A percentile compares a stretch with the other conserved stretches of the same genome.
These are phyloP conservation scores for Furcasterigmium furcatum DNA, from an alignment of 2,329 filamentous ascomycete species.

Conservation along the genomic window DNA sequence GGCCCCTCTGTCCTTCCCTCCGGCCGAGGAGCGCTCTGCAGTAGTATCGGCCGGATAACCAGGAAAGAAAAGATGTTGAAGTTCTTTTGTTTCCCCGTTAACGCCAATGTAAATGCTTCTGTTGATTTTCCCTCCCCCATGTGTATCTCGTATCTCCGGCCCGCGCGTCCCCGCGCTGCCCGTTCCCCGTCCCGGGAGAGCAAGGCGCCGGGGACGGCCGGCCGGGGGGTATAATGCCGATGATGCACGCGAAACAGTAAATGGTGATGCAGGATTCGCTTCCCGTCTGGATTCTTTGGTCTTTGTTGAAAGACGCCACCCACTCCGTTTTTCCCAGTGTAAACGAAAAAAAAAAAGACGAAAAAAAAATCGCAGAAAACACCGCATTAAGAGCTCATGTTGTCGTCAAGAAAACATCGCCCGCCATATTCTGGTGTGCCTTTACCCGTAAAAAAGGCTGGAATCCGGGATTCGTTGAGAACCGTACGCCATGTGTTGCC, in stretches of 20 bases:
- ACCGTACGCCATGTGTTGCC: conserved; percentile 15
- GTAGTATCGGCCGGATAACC: conserved; percentile 33
- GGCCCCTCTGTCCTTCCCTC: neutral
- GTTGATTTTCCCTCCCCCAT: conserved; percentile 10
- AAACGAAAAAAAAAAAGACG: conserved; percentile 7
- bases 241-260: conserved; percentile 11
- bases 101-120: conserved; percentile 25
- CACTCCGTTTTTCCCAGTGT: conserved; percentile 18
- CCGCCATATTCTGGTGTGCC: conserved; percentile 7
- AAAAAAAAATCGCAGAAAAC: conserved; percentile 5
- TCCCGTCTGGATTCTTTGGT: conserved; percentile 17
- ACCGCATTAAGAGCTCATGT: conserved; percentile 10
- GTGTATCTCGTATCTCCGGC: conserved; percentile 6
- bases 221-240: conserved; percentile 32
- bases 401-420: conserved; percentile 8
- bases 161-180: no score
- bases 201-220: no score
- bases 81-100: conserved; percentile 42
- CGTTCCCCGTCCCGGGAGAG: no score
- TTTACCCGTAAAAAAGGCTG: conserved; percentile 12
- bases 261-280: no score
- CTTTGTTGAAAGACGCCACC: conserved; percentile 46
- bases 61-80: conserved; percentile 45
- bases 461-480: conserved; percentile 16
- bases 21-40: conserved; percentile 1